Percentiles rank a stretch among this genome's conserved stretches.
phyloP scores from a whole-genome alignment of 2,329 filamentous ascomycete genomes.

The Epichloe brachyelytri region DNA sequence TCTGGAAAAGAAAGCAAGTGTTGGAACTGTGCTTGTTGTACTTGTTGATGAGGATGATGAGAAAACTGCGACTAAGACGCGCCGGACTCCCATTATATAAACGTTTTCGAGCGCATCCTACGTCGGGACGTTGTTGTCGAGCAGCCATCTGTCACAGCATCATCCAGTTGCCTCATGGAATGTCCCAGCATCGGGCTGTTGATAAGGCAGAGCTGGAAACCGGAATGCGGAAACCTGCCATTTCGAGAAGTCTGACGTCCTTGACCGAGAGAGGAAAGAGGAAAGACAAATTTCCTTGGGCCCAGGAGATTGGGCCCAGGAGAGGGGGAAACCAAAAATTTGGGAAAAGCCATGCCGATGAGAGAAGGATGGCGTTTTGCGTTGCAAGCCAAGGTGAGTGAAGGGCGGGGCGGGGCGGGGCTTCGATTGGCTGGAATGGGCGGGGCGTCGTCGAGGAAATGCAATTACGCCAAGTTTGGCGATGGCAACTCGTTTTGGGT shows the following conservation, averaged over 20 bases:
- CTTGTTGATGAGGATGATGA: not conserved
- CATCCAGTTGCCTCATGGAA: not conserved
- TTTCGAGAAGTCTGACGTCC: not conserved
- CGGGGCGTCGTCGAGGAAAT: not conserved
- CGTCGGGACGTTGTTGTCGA: too few species aligned
- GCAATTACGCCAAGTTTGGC: too few species aligned
- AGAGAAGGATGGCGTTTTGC: not conserved
- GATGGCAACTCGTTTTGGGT: too few species aligned
- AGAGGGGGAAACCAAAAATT: slow-evolving; percentile 9
- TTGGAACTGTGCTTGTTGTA: too few species aligned
- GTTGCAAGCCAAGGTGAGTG: too few species aligned
- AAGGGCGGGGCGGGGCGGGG: not conserved
- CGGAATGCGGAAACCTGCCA: not conserved
- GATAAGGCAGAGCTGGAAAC: not conserved
- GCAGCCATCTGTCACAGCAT: not conserved
- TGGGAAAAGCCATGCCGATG: not conserved
- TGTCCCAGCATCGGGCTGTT: not conserved
- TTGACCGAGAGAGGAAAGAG: not conserved
- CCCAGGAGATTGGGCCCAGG: too few species aligned
- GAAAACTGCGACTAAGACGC: not conserved
- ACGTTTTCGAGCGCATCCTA: not conserved
- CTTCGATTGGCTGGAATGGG: not conserved
- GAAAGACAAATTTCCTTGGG: not conserved
- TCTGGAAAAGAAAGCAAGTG: too few species aligned
- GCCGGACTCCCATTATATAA: not conserved